Evolutionary conservation across 2,329 filamentous ascomycete species (phyloP).

Genomic region (Epichloe baconii): DNA sequence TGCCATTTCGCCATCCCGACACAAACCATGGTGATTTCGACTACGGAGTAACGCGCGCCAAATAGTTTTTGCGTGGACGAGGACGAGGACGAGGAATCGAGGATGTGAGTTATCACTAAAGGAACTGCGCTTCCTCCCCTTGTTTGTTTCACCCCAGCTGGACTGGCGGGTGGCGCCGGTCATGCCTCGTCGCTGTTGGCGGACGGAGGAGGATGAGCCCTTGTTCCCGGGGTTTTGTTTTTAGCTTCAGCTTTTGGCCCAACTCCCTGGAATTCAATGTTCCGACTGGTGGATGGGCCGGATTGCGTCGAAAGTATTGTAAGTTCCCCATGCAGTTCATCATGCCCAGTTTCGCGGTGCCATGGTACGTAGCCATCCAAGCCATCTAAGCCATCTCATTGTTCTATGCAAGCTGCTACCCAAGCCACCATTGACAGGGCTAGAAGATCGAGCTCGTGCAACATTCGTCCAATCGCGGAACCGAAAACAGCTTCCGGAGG

Average conservation of each 20-base stretch:
- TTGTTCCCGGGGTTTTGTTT: slow-evolving; percentile 1
- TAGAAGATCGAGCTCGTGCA: neutral
- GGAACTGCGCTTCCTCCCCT: neutral
- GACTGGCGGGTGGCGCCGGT: slow-evolving; percentile 4
- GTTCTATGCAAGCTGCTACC: neutral
- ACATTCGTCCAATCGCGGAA: slow-evolving; percentile 1
- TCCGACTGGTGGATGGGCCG: neutral
- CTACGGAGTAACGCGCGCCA: no score
- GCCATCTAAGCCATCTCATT: no score
- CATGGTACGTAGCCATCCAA: neutral
- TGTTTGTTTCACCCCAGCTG: neutral
- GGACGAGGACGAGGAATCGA: no score
- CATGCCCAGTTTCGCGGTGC: neutral
- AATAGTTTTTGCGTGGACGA: no score
- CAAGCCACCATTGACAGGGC: neutral
- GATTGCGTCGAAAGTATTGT: neutral
- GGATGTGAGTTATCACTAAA: no score
- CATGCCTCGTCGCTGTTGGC: slow-evolving; percentile 3
- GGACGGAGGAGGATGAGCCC: neutral
- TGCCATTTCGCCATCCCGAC: no score
- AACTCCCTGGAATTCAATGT: slow-evolving; percentile 3
- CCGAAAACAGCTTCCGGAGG: slow-evolving; percentile 1
- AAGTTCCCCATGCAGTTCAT: neutral
- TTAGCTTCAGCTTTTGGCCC: neutral
- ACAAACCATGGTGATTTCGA: no score